Conservation (phyloP, 768 basidiomycete species). For the Sporobolomyces roseus region DNA sequence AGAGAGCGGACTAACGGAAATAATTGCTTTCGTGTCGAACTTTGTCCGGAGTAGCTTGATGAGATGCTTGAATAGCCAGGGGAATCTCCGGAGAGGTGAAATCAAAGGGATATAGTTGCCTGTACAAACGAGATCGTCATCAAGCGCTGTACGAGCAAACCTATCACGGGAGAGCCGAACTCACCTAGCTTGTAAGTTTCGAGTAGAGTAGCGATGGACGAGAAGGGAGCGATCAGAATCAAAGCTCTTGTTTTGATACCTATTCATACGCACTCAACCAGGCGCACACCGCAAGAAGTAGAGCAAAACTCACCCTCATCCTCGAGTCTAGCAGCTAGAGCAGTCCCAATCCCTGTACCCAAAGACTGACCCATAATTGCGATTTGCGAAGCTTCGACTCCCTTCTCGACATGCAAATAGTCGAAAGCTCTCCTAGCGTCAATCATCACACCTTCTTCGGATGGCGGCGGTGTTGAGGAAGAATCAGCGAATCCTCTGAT, state of each 20-base stretch:
- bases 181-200: conserved; percentile 27
- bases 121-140: background rate
- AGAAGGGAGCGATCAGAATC: conserved; percentile 40
- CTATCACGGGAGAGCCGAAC: background rate
- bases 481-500: conserved; percentile 75
- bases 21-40: conserved; percentile 30
- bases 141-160: background rate
- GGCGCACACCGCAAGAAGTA: background rate
- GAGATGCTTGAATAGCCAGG: conserved; percentile 17
- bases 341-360: conserved; percentile 71
- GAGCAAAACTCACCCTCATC: conserved; percentile 49
- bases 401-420: conserved; percentile 61
- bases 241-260: conserved; percentile 18
- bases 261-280: background rate
- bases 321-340: conserved; percentile 52
- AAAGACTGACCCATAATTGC: conserved; percentile 81
- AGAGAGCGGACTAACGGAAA: conserved; percentile 4
- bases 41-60: conserved; percentile 15
- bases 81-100: conserved; percentile 16
- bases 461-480: conserved; percentile 60
- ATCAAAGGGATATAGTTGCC: conserved; percentile 33
- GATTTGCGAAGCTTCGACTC: conserved; percentile 60
- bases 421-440: conserved; percentile 76
- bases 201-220: conserved; percentile 27
- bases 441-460: conserved; percentile 64